These are phyloP conservation scores for Ophiostoma populinum DNA, from an alignment of 2,329 filamentous ascomycete species.

Conservation along the genomic window DNA sequence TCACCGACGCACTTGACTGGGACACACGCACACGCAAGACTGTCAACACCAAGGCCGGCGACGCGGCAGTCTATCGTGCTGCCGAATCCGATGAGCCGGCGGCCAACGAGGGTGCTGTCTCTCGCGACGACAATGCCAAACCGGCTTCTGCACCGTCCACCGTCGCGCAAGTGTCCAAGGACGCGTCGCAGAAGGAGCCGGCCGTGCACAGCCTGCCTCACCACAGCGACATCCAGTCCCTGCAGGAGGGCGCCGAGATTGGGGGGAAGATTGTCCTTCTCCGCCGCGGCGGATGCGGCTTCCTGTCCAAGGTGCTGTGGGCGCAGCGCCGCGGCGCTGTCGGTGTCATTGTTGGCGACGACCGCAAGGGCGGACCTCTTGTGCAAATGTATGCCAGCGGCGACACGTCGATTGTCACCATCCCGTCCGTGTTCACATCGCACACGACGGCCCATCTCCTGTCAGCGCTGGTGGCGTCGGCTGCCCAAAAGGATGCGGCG, in stretches of 20 bases:
- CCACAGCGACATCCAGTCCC: slow-evolving; percentile 82
- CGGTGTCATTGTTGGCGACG: slow-evolving; percentile 85
- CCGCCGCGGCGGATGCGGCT: slow-evolving; percentile 86
- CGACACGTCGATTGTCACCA: slow-evolving; percentile 86
- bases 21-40: too few relatives aligned
- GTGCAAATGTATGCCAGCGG: slow-evolving; percentile 98
- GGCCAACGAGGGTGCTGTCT: background rate
- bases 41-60: background rate
- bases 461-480: slow-evolving; percentile 7
- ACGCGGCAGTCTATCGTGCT: background rate
- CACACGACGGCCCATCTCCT: slow-evolving; percentile 86
- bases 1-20: too few relatives aligned
- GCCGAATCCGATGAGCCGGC: background rate
- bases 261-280: slow-evolving; percentile 81
- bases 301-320: slow-evolving; percentile 95
- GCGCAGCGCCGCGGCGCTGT: slow-evolving; percentile 77
- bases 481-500: slow-evolving; percentile 1
- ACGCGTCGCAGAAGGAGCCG: background rate
- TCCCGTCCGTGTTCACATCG: slow-evolving; percentile 87
- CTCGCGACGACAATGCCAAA: too few relatives aligned
- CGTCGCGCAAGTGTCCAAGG: background rate
- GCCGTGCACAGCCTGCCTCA: slow-evolving; percentile 1
- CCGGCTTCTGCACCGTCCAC: background rate
- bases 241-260: slow-evolving; percentile 87
- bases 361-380: slow-evolving; percentile 71